Evolutionary conservation across 1,284 basidiomycete species (phyloP).

Genomic region (Naganishia albida): DNA sequence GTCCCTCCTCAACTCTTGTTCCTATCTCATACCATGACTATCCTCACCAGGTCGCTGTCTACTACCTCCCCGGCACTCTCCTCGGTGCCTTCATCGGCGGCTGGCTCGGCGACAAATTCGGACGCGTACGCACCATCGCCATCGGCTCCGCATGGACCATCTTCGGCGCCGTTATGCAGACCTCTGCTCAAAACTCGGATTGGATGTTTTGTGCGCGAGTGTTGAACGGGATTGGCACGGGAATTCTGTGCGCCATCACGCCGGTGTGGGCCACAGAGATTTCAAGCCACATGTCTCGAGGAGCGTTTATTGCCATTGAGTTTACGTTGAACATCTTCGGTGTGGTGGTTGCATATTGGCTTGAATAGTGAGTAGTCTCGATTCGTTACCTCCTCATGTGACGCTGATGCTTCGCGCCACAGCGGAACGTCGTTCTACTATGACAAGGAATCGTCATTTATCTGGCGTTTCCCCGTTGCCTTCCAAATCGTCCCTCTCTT

Average conservation of each 20-base stretch:
- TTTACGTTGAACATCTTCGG: slow-evolving; percentile 37
- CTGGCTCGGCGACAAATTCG: slow-evolving; percentile 40
- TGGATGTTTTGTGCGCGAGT: slow-evolving; percentile 41
- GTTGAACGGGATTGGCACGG: slow-evolving; percentile 45
- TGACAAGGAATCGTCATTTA: slow-evolving; percentile 4
- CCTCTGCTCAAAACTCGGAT: slow-evolving; percentile 36
- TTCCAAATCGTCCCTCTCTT: slow-evolving; percentile 40
- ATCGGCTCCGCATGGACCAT: slow-evolving; percentile 35
- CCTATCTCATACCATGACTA: neutral
- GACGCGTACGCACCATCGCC: slow-evolving; percentile 37
- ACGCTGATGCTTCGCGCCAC: neutral
- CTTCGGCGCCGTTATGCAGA: slow-evolving; percentile 42
- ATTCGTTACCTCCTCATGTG: slow-evolving; percentile 28
- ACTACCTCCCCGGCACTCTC: slow-evolving; percentile 45
- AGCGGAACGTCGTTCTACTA: slow-evolving; percentile 35
- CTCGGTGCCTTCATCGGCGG: slow-evolving; percentile 42
- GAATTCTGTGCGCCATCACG: slow-evolving; percentile 43
- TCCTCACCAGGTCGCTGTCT: slow-evolving; percentile 32
- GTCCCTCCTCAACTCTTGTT: slow-evolving; percentile 21
- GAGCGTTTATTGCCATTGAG: slow-evolving; percentile 41
- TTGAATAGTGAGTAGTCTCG: slow-evolving; percentile 33
- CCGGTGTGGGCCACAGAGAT: slow-evolving; percentile 45
- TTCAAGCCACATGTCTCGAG: slow-evolving; percentile 41
- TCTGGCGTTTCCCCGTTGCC: slow-evolving; percentile 32
- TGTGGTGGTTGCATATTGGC: slow-evolving; percentile 39